phyloP scores from a whole-genome alignment of 345 rosid species.

The Abelmoschus esculentus region DNA sequence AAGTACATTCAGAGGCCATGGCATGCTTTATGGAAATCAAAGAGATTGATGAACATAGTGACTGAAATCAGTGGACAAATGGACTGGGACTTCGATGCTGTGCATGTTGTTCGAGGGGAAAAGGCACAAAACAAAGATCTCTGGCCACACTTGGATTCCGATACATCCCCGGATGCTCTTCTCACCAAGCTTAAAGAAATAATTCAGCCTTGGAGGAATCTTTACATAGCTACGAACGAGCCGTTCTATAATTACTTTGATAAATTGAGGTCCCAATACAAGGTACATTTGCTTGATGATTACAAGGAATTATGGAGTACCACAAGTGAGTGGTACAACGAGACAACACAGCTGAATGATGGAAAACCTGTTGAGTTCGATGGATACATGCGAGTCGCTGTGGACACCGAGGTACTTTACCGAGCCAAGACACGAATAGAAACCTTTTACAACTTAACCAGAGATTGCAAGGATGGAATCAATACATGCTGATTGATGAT shows the following conservation, averaged over 20 bases:
- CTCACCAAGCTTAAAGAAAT: conserved; percentile 48
- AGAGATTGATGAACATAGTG: conserved; percentile 89
- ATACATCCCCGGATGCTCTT: conserved; percentile 76
- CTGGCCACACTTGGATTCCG: conserved; percentile 82
- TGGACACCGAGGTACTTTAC: conserved; percentile 83
- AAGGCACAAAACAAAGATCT: conserved; percentile 72
- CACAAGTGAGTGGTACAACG: conserved; percentile 85
- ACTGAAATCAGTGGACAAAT: conserved; percentile 70
- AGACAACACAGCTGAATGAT: conserved; percentile 52
- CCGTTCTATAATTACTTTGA: conserved; percentile 82
- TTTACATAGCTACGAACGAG: conserved; percentile 78
- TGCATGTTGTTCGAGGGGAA: conserved; percentile 88
- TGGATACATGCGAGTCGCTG: conserved; percentile 94
- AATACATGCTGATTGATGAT: conserved; percentile 62
- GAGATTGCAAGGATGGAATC: conserved; percentile 87
- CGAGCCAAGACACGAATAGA: conserved; percentile 73
- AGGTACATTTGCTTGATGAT: conserved; percentile 80
- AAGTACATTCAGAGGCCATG: conserved; percentile 74
- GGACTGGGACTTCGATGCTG: conserved; percentile 96
- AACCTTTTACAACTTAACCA: conserved; percentile 79
- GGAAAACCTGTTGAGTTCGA: conserved; percentile 75
- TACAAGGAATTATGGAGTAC: conserved; percentile 70
- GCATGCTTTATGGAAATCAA: conserved; percentile 85
- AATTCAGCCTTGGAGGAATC: conserved; percentile 69
- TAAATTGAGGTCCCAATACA: conserved; percentile 77